Conservation (phyloP, 768 basidiomycete species). For the Dentipellis sp. region DNA sequence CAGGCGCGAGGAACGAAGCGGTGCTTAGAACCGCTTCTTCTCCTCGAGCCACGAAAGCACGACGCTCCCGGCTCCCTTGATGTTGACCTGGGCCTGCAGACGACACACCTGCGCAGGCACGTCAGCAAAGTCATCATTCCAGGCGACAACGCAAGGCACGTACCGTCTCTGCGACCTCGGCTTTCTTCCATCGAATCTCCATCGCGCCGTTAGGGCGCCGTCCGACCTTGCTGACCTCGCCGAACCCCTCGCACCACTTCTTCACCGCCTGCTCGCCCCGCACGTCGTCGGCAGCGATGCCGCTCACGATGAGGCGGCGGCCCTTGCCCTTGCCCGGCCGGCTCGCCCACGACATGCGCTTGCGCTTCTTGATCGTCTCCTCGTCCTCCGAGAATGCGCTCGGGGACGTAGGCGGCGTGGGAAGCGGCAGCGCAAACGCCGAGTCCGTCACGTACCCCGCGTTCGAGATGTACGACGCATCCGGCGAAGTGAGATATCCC, state of each 20-base stretch:
- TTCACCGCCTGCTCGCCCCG: conserved; percentile 12
- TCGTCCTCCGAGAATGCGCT: not conserved
- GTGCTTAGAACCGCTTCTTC: conserved; percentile 8
- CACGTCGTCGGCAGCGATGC: conserved; percentile 8
- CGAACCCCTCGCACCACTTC: conserved; percentile 16
- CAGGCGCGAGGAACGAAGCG: not conserved
- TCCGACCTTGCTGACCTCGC: conserved; percentile 12
- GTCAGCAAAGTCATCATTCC: not conserved
- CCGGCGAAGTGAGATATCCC: not conserved
- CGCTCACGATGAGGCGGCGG: conserved; percentile 11
- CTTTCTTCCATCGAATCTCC: conserved; percentile 13
- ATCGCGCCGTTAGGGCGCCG: conserved; percentile 8
- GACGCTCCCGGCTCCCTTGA: conserved; percentile 13
- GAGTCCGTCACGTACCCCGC: not conserved
- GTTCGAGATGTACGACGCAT: not conserved
- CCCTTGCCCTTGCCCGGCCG: conserved; percentile 1
- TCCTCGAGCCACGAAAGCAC: conserved; percentile 12
- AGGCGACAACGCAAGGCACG: not conserved
- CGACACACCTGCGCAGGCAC: conserved; percentile 8
- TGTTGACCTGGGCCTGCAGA: conserved; percentile 13
- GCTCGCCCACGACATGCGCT: conserved; percentile 4
- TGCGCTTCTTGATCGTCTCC: not conserved
- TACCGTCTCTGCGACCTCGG: conserved; percentile 13
- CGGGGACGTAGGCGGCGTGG: not conserved
- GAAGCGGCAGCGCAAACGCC: not conserved